Conservation (phyloP, 495 filamentous ascomycete species). For the Aspergillus avenaceus region DNA sequence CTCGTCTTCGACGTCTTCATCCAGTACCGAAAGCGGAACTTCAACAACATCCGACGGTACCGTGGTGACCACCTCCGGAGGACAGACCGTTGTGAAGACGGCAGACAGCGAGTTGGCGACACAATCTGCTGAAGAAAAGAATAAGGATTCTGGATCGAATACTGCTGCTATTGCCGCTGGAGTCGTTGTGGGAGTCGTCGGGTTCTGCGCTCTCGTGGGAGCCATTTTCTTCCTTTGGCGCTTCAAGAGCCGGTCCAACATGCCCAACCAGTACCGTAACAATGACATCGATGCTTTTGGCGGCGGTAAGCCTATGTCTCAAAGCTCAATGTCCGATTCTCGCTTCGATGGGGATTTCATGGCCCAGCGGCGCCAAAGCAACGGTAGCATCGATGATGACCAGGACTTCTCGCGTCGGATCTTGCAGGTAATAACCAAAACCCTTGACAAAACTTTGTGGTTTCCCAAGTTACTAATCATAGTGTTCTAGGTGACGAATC, state of each 20-base stretch:
- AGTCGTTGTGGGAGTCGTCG: conserved; percentile 81
- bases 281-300: conserved; percentile 66
- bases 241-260: conserved; percentile 63
- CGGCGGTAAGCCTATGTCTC: conserved; percentile 52
- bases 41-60: conserved; percentile 18
- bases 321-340: conserved; percentile 67
- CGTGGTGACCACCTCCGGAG: conserved; percentile 22
- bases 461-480: too few relatives aligned
- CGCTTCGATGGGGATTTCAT: conserved; percentile 83
- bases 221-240: conserved; percentile 74
- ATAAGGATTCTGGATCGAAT: conserved; percentile 41
- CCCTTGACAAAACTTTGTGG: background rate
- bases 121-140: conserved; percentile 13
- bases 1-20: conserved; percentile 3
- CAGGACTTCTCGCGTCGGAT: conserved; percentile 96
- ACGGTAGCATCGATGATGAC: conserved; percentile 97
- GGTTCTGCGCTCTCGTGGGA: conserved; percentile 56
- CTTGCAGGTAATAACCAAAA: conserved; percentile 65
- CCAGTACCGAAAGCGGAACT: conserved; percentile 13
- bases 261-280: conserved; percentile 76
- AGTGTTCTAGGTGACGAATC: conserved; percentile 45
- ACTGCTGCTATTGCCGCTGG: conserved; percentile 82
- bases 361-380: conserved; percentile 83
- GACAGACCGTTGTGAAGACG: conserved; percentile 37
- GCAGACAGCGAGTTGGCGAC: conserved; percentile 20